phyloP scores from a whole-genome alignment of 2,329 filamentous ascomycete genomes.

The Onygenales sp. region DNA sequence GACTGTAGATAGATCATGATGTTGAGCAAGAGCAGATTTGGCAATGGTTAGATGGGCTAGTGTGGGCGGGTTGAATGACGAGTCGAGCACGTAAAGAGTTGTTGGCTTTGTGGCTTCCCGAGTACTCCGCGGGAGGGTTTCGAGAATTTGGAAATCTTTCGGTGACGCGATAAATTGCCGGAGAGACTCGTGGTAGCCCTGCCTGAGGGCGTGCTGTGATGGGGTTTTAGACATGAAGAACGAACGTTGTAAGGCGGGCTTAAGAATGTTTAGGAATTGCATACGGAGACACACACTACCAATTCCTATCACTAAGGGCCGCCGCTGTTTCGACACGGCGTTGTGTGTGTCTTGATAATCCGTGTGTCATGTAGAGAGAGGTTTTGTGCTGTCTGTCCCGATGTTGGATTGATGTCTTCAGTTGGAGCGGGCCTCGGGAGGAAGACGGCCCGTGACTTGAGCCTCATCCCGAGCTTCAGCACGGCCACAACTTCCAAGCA shows the following conservation, averaged over 20 bases:
- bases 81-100: slow-evolving; percentile 55
- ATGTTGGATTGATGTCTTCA: too few relatives aligned
- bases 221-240: neutral
- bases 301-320: too few relatives aligned
- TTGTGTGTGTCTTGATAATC: too few relatives aligned
- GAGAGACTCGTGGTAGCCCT: slow-evolving; percentile 30
- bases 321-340: too few relatives aligned
- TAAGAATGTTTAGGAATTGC: neutral
- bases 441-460: too few relatives aligned
- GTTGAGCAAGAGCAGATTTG: slow-evolving; percentile 38
- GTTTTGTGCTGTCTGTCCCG: too few relatives aligned
- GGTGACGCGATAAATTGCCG: slow-evolving; percentile 34
- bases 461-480: too few relatives aligned
- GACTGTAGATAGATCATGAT: slow-evolving; percentile 19
- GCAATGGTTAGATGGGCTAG: slow-evolving; percentile 49
- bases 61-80: slow-evolving; percentile 58
- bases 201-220: slow-evolving; percentile 23
- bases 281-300: neutral
- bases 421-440: too few relatives aligned
- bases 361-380: too few relatives aligned
- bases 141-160: slow-evolving; percentile 24
- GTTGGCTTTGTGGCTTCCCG: slow-evolving; percentile 12
- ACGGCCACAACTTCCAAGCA: too few relatives aligned
- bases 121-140: slow-evolving; percentile 16
- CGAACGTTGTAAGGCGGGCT: neutral